Base-by-base conservation (phyloP, 768 basidiomycete species). In the Suillus brevipes region DNA sequence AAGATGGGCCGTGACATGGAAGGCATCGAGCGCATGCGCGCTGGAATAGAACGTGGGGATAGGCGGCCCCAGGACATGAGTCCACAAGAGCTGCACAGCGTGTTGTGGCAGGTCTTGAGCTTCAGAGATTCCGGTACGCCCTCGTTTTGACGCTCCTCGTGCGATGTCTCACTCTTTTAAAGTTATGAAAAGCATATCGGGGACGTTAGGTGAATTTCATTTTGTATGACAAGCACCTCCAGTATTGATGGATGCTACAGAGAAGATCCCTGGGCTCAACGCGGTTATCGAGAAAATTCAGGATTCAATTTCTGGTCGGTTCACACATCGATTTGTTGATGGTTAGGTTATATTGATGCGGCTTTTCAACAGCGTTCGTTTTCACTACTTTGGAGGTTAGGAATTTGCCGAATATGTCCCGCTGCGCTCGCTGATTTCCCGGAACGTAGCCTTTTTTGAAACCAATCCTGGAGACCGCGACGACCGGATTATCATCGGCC, bases 31-130 rank as follows among this genome's bases (percentile, higher is more conserved):
- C 82, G 86, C 25, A 89, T 91, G 60, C 78, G 90, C 16, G 84
- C 86, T 0, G 85, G 83, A 0, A 81, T 85, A 1, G 78, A 81
- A n/a, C 78, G 79, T 12, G 87, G 87, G 0, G 90, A 89, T 6
- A 90, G 88, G 74, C 79, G 82, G 16, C 91, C 95, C 0, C 86
- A 89, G 66, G 85, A 91, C 20, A 92, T 98, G 94, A 87, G 79
- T 60, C 94, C 95, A 4, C 92, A 96, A 77, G 94, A 98, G 75
- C 69, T 97, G 59, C 93, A 95, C 74, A 78, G 85, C 2, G 86
- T 88, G 3, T 78, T 96, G 25, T 96, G 94, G 94, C 87, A 93
- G 77, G 87, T 97, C 7, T 75, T 98, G 73, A 87, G 82, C 34
- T 96, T 96, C 78, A 83, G 94, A 59, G 95, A 97, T 77, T 87